Percentiles rank a stretch among this genome's conserved stretches.
phyloP scores from a whole-genome alignment of 768 basidiomycete species.

The Podaxis sp. region DNA sequence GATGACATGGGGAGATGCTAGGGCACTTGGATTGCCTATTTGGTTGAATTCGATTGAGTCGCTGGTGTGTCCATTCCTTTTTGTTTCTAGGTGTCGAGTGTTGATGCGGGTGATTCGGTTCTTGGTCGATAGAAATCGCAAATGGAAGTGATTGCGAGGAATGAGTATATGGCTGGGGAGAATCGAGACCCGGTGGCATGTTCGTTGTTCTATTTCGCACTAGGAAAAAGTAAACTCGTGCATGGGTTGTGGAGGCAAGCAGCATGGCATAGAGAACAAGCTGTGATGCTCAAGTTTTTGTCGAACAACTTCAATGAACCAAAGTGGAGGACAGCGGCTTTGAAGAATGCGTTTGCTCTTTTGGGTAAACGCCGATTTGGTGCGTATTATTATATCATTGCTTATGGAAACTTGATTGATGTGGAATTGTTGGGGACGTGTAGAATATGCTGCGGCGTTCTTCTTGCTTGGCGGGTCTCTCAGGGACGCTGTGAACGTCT shows the following conservation, averaged over 20 bases:
- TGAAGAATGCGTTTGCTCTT: conserved; percentile 95
- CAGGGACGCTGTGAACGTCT: conserved; percentile 90
- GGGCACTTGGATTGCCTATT: conserved; percentile 78
- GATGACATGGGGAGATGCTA: conserved; percentile 88
- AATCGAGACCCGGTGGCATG: conserved; percentile 85
- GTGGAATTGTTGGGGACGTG: neutral
- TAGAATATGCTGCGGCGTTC: conserved; percentile 98
- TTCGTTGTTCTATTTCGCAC: conserved; percentile 90
- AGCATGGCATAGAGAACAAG: conserved; percentile 87
- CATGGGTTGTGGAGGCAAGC: conserved; percentile 96
- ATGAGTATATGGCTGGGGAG: conserved; percentile 87
- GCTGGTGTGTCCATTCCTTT: conserved; percentile 49
- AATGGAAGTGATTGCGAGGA: conserved; percentile 84
- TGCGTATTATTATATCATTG: conserved; percentile 29
- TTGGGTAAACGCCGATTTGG: conserved; percentile 90
- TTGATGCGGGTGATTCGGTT: conserved; percentile 2
- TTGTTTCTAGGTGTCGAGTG: neutral
- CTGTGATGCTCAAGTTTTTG: conserved; percentile 86
- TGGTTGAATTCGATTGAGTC: conserved; percentile 82
- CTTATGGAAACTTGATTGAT: neutral
- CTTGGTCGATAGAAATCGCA: conserved; percentile 55
- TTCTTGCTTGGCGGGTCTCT: conserved; percentile 88
- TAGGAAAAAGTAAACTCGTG: conserved; percentile 89
- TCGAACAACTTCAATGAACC: conserved; percentile 81
- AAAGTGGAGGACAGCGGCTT: conserved; percentile 88